Evolutionary conservation across 768 basidiomycete species (phyloP), one percentile per base, ranked within the genome.

Genomic region (Naganishia antarctica): DNA sequence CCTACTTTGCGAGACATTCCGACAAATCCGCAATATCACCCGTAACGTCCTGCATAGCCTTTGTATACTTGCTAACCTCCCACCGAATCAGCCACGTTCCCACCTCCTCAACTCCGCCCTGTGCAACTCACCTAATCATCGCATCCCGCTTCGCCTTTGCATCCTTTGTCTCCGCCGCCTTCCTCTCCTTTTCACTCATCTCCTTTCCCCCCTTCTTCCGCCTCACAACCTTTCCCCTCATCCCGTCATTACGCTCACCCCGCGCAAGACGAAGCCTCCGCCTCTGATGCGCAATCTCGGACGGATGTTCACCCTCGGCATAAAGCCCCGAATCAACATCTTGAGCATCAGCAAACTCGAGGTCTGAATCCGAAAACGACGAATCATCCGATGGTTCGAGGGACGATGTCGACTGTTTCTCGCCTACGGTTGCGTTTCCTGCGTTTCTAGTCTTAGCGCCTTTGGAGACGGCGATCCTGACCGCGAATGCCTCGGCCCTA

Each of bases 121-220:
- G 34, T 7, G 34, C 7, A 7, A 44, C 43, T 5, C 43, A 44
- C 43, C 43, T 44, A 18, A 79, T 76, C 66, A 73, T 66, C 53
- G 73, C 74, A 63, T 80, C 79, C 31, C 79, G 61, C 71, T 78
- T 74, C 53, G 68, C 69, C 69, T 79, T 79, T 25, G 73, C 78
- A 49, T 70, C 68, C 37, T 68, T 70, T 26, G 69, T 70, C 34
- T 73, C 73, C 23, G 71, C 23, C 67, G 73, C 74, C 66, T 73
- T 72, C 64, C 72, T 73, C 58, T 71, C 53, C 62, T 71, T 75
- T 43, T 73, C 74, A 41, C 61, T 70, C 69, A 70, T 65, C n/a
- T 25, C 61, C 60, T 29, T 68, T 66, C 18, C 68, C 70, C 16
- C 64, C 58, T n/a, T 63, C 47, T 66, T 59, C 34, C 47, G 44